Conservation (phyloP, 257 asterid species). For the Cynanchum wilfordii region DNA sequence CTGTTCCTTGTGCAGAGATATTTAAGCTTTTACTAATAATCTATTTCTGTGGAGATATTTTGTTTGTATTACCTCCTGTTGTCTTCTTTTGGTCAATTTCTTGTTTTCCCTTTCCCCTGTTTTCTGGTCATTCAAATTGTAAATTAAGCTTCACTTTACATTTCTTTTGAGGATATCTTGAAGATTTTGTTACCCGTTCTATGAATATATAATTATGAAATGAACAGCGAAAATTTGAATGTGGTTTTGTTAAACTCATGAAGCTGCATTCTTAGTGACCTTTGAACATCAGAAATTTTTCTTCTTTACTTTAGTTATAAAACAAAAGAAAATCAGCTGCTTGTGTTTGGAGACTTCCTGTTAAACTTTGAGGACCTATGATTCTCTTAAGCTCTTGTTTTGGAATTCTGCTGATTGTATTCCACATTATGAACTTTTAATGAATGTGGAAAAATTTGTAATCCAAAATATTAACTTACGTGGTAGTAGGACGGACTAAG, state of each 20-base stretch:
- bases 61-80: background rate
- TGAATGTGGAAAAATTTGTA: background rate
- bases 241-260: background rate
- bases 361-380: background rate
- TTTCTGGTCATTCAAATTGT: background rate
- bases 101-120: too few species aligned
- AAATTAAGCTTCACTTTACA: background rate
- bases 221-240: background rate
- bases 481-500: background rate
- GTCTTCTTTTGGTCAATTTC: background rate
- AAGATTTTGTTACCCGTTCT: background rate
- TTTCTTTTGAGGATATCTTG: background rate
- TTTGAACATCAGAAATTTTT: background rate
- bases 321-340: background rate
- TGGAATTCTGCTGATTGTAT: background rate
- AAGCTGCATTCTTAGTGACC: background rate
- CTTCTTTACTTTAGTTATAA: background rate
- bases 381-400: background rate
- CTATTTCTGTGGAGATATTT: background rate
- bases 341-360: background rate
- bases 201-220: background rate
- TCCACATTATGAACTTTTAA: background rate
- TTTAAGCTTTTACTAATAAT: background rate
- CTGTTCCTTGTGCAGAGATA: background rate
- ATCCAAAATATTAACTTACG: background rate